Evolutionary conservation across 352 stramenopile genomes (phyloP).

Genomic region (Phytophthora capsici): DNA sequence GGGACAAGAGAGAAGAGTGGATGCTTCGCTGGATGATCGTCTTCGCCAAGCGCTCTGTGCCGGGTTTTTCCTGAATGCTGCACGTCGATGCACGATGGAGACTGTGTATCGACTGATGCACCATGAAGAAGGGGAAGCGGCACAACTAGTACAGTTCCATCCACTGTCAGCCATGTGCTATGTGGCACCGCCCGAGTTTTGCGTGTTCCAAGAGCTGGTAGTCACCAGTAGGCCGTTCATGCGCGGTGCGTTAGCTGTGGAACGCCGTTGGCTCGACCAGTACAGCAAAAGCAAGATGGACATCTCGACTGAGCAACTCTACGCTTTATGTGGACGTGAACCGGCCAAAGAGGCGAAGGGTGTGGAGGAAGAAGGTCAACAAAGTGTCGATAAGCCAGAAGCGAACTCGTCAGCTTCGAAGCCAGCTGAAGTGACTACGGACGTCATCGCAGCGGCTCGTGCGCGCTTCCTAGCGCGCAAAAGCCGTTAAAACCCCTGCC

Average conservation of each 20-base stretch:
- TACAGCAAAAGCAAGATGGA: constrained; percentile 43
- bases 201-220: constrained; percentile 79
- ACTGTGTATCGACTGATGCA: constrained; percentile 61
- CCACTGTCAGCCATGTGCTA: constrained; percentile 64
- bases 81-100: constrained; percentile 62
- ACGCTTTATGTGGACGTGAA: constrained; percentile 54
- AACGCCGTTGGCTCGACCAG: constrained; percentile 57
- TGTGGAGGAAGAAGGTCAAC: not conserved
- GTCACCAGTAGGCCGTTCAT: constrained; percentile 77
- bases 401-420: constrained; percentile 7
- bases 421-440: constrained; percentile 20
- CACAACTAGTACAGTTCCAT: constrained; percentile 72
- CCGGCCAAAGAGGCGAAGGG: constrained; percentile 10
- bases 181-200: constrained; percentile 53
- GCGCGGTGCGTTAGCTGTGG: constrained; percentile 57
- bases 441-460: constrained; percentile 48
- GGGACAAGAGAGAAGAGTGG: not conserved
- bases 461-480: constrained; percentile 56
- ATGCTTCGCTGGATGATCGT: constrained; percentile 36
- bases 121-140: constrained; percentile 17
- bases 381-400: not conserved
- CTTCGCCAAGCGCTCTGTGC: constrained; percentile 58
- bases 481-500: constrained; percentile 22
- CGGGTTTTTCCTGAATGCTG: constrained; percentile 75
- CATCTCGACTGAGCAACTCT: constrained; percentile 44